These are phyloP conservation scores for Solanum hybrid DNA, from an alignment of 305 asterid genomes.

Conservation along the genomic window DNA sequence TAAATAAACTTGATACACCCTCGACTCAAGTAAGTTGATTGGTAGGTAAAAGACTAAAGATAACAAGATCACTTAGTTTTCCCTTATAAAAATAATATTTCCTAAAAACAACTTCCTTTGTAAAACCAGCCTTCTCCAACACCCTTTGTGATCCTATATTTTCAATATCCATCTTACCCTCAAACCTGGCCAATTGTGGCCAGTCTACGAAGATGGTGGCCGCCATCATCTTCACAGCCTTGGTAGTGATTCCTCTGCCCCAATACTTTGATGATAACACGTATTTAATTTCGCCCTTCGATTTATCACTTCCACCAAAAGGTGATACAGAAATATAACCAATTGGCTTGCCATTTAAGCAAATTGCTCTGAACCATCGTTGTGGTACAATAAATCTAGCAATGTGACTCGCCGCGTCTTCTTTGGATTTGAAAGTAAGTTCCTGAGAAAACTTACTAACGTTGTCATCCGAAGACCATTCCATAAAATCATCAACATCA, in stretches of 20 bases:
- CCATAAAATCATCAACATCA: slow-evolving; percentile 52
- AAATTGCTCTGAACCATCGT: slow-evolving; percentile 53
- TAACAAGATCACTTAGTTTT: slow-evolving; percentile 20
- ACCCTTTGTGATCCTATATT: slow-evolving; percentile 60
- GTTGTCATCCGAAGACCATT: slow-evolving; percentile 46
- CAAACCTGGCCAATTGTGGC: slow-evolving; percentile 52
- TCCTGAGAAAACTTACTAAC: slow-evolving; percentile 33
- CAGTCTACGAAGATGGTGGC: slow-evolving; percentile 36
- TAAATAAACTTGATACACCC: neutral
- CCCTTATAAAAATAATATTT: slow-evolving; percentile 45
- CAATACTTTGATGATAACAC: slow-evolving; percentile 47
- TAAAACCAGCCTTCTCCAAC: slow-evolving; percentile 63
- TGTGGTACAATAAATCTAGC: slow-evolving; percentile 10
- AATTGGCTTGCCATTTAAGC: slow-evolving; percentile 40
- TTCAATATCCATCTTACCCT: slow-evolving; percentile 49
- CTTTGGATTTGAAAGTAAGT: slow-evolving; percentile 36
- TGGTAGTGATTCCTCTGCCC: slow-evolving; percentile 58
- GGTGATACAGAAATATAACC: slow-evolving; percentile 39
- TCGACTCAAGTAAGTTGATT: neutral
- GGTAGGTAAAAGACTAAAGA: slow-evolving; percentile 34
- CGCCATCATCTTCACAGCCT: neutral
- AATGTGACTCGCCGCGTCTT: slow-evolving; percentile 29
- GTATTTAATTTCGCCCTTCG: slow-evolving; percentile 56
- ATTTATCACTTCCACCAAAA: slow-evolving; percentile 12
- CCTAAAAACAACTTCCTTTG: slow-evolving; percentile 51